Evolutionary conservation across 169 alveolate genomes (phyloP).

Genomic region (Plasmodium coatneyi): DNA sequence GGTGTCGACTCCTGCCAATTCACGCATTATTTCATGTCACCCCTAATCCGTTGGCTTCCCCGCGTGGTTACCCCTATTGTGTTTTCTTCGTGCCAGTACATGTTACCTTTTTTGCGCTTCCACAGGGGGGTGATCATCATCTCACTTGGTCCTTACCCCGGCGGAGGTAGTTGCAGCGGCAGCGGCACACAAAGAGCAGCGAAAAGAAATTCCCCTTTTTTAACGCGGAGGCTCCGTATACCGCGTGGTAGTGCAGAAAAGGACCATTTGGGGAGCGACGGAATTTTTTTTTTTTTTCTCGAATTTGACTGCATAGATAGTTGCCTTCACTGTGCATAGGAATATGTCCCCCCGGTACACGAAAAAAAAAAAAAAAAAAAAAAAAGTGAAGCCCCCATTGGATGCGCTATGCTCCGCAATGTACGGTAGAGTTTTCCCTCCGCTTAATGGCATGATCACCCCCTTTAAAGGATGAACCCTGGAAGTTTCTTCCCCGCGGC

Average conservation of each 20-base stretch:
- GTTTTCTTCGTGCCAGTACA: background rate
- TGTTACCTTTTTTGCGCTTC: background rate
- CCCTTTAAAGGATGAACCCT: constrained; percentile 15
- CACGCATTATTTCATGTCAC: background rate
- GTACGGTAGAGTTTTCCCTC: background rate
- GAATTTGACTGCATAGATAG: background rate
- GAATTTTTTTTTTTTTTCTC: background rate
- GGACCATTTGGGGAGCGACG: background rate
- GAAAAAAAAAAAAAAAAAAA: background rate
- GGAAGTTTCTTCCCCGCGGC: constrained; percentile 3
- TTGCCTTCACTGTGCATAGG: background rate
- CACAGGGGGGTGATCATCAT: background rate
- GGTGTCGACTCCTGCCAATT: background rate
- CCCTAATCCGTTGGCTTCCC: background rate
- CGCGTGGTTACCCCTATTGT: background rate
- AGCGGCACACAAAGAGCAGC: background rate
- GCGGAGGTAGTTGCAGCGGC: background rate
- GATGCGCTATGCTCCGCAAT: background rate
- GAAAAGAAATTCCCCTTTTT: background rate
- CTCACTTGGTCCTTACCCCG: background rate
- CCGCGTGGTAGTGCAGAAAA: background rate
- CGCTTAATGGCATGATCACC: background rate
- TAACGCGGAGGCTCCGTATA: background rate
- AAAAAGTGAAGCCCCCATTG: background rate
- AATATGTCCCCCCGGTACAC: background rate